Evolutionary conservation across 164 flowering plant genomes (phyloP), one percentile per base, ranked within the genome.

Genomic region (Aristolochia fimbriata): DNA sequence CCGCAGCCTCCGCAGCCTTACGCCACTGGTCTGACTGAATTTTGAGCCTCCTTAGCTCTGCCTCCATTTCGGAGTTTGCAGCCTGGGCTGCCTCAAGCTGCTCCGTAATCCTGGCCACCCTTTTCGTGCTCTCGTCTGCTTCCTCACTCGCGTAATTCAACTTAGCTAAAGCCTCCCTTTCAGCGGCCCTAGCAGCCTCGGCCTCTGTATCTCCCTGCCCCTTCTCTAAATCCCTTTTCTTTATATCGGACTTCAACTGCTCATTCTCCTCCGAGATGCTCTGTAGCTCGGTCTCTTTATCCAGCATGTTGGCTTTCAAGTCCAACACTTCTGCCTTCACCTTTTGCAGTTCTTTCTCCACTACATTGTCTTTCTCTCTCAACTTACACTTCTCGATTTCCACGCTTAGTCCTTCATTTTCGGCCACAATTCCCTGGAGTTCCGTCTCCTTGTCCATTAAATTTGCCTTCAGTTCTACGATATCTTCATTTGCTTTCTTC

Each of bases 21-120:
- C 97, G 83, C 97, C 97, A 94, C 68, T 94, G 99, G 25, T 88
- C 91, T 6, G 95, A 81, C 70, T 91, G 97, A 63, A 94, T 96
- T 65, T 81, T 86, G 1, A 94, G 70, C 76, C 76, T 85, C 68
- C 87, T 83, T 60, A 94, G 60, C 77, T 94, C 99, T 0, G 82
- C 80, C 55, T 91, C 97, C 87, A 91, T 73, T 58, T 85, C 97
- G 4, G 79, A 49, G 59, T 80, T 84, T 12, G 81, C 71, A 11
- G 79, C 77, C 66, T 87, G 90, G 16, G 84, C 81, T 25, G 86
- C 89, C 50, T 88, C 97, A 37, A 86, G 80, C 76, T 89, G 92
- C 75, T 86, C 97, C 7, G 83, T 52, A 45, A 80, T 78, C 57
- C 83, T 66, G 15, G 74, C 73, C 1, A 75, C 80, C 69, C 73